A percentile compares a stretch with the other conserved stretches of the same genome.
Evolutionary conservation across 352 stramenopile species (phyloP).

Genomic region (Phytophthora ohioensis): DNA sequence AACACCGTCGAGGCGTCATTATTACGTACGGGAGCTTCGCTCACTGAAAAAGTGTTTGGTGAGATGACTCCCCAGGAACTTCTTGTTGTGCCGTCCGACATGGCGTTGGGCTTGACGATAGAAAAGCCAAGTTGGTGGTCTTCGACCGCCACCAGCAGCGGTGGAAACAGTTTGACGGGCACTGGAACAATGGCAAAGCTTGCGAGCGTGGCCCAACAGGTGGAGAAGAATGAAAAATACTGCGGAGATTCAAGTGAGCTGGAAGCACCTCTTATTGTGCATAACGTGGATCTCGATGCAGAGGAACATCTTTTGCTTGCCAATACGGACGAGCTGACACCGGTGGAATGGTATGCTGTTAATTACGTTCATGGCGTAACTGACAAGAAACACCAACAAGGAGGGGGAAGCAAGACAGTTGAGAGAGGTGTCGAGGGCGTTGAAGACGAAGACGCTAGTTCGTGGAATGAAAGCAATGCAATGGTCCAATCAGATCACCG

Average conservation of each 20-base stretch:
- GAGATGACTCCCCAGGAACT: conserved; percentile 80
- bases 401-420: conserved; percentile 21
- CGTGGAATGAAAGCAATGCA: conserved; percentile 26
- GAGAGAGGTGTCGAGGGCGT: conserved; percentile 16
- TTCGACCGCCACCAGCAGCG: conserved; percentile 43
- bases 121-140: conserved; percentile 82
- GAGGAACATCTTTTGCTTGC: conserved; percentile 85
- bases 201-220: conserved; percentile 39
- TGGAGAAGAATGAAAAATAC: conserved; percentile 62
- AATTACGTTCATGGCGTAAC: conserved; percentile 74
- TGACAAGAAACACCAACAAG: conserved; percentile 59
- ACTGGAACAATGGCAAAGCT: conserved; percentile 42
- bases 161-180: conserved; percentile 35
- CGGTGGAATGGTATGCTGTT: conserved; percentile 88
- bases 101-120: conserved; percentile 47
- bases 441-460: conserved; percentile 28
- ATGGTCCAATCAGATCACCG: conserved; percentile 35
- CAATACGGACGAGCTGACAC: conserved; percentile 85
- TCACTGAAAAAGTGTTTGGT: conserved; percentile 84
- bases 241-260: conserved; percentile 51
- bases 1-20: conserved; percentile 81
- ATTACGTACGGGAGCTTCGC: conserved; percentile 71
- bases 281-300: conserved; percentile 76
- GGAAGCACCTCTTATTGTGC: conserved; percentile 56
- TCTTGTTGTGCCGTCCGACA: conserved; percentile 63